Evolutionary conservation across 371 early-diverging fungal species (phyloP), one percentile per base, ranked within the genome.

Genomic region (Apophysomyces elegans): DNA sequence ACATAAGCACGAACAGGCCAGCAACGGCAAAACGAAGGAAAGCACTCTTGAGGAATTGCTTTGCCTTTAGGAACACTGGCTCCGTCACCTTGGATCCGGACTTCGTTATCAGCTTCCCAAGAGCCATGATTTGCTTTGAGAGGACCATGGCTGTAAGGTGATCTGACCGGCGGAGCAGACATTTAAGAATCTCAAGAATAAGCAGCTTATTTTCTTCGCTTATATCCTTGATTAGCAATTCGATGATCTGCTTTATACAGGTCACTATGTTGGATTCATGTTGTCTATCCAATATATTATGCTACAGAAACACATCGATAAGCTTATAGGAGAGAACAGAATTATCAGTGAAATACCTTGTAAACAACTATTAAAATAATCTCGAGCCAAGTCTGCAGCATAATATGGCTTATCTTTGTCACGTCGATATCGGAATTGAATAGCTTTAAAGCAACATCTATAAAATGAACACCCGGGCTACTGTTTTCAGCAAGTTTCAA

Each of bases 61-160:
- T 82, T 1, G 86, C 86, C 14, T 84, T 82, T n/a, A 83, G 66
- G 45, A 82, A 70, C 0, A 88, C 81, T 0, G 86, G 86, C 18
- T 86, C 86, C 7, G 74, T 79, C 16, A 76, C 73, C 14, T 82
- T 76, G 0, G 67, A 70, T 0, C 75, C 75, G 26, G 72, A 69
- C 35, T 80, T 80, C 1, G 86, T 86, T 86, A 88, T 84, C 18
- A 88, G 65, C 39, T 80, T 79, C 4, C 86, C 81, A 38, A 88
- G 68, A 4, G 84, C 86, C 71, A 84, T 76, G 35, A 88, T 88
- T 61, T 88, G 86, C 50, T 84, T 81, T 6, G 85, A 85, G 5
- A 88, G 65, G 11, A 88, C 77, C 77, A 85, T 81, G 9, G 88
- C 85, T 16, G 88, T 85, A 61, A 88, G 70, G 61, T 85, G 85